These are phyloP conservation scores for Penicillium turbatum DNA, from an alignment of 495 filamentous ascomycete genomes.

Conservation along the genomic window DNA sequence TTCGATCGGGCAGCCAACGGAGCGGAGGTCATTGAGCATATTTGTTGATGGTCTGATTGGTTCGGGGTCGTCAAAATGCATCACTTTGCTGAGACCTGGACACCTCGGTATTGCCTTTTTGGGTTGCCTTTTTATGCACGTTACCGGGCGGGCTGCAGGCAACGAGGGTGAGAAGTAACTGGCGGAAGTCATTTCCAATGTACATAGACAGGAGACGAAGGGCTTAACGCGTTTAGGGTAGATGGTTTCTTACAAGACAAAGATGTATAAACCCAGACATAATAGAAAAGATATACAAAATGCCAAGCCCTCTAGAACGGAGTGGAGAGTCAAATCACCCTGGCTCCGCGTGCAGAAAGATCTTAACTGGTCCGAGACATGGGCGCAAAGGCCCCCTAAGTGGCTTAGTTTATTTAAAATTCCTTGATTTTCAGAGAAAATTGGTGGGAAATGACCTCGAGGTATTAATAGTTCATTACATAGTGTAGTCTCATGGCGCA, in stretches of 20 bases:
- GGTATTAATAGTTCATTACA: not conserved
- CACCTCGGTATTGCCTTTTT: not conserved
- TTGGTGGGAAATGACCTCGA: not conserved
- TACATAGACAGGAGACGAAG: too few species aligned
- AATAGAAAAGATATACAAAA: not conserved
- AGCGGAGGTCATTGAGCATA: not conserved
- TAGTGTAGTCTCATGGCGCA: not conserved
- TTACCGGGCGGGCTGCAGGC: not conserved
- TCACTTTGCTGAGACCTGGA: not conserved
- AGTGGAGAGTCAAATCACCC: slow-evolving; percentile 1
- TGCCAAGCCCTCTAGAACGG: slow-evolving; percentile 8
- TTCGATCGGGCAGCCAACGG: not conserved
- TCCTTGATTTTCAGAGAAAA: not conserved
- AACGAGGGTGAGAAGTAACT: not conserved
- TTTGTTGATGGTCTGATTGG: not conserved
- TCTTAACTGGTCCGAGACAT: slow-evolving; percentile 2
- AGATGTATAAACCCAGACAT: too few species aligned
- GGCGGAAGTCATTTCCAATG: too few species aligned
- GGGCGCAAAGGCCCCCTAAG: not conserved
- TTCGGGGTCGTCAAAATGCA: not conserved
- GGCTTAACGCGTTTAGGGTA: too few species aligned
- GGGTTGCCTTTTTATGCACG: not conserved
- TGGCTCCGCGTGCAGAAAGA: not conserved
- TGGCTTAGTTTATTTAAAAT: not conserved
- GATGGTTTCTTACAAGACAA: too few species aligned